A percentile compares a stretch with the other conserved stretches of the same genome.
phyloP scores from a whole-genome alignment of 2,329 filamentous ascomycete species.

The Colletotrichum filicis region DNA sequence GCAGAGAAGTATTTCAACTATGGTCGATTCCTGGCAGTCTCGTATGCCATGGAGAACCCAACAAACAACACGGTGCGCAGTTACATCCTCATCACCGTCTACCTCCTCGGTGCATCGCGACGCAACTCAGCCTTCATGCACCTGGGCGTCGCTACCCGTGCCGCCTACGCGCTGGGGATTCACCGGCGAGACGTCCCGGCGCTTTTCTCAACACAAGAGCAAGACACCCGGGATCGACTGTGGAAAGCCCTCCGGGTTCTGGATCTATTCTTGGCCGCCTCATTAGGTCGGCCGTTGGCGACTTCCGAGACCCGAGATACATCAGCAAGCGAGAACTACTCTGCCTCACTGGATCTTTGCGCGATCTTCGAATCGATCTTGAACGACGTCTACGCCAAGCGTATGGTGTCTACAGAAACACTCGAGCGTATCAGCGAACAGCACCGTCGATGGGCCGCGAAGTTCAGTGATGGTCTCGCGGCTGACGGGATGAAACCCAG shows the following conservation, averaged over 20 bases:
- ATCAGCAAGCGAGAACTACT: conserved; percentile 37
- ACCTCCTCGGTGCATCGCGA: conserved; percentile 47
- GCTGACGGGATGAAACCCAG: conserved; percentile 35
- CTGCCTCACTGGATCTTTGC: conserved; percentile 45
- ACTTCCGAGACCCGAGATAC: conserved; percentile 44
- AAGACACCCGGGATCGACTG: conserved; percentile 41
- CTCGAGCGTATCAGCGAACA: conserved; percentile 41
- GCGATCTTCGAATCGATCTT: conserved; percentile 50
- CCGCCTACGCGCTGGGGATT: conserved; percentile 48
- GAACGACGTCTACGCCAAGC: conserved; percentile 46
- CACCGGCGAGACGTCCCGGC: conserved; percentile 43
- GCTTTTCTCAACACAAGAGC: conserved; percentile 41
- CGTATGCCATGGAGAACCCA: conserved; percentile 48
- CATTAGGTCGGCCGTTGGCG: conserved; percentile 45
- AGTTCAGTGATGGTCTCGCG: conserved; percentile 34
- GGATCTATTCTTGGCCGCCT: conserved; percentile 47
- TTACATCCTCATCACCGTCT: conserved; percentile 49
- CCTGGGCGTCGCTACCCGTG: conserved; percentile 49
- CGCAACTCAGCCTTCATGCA: conserved; percentile 52
- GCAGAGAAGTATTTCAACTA: conserved; percentile 48
- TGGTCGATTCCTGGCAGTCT: conserved; percentile 46
- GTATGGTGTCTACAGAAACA: conserved; percentile 41
- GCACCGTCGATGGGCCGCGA: conserved; percentile 41
- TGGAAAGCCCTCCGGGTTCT: conserved; percentile 48
- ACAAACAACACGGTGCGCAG: conserved; percentile 46